Conservation (phyloP, 2,329 filamentous ascomycete species). For the Mariannaea elegans region DNA sequence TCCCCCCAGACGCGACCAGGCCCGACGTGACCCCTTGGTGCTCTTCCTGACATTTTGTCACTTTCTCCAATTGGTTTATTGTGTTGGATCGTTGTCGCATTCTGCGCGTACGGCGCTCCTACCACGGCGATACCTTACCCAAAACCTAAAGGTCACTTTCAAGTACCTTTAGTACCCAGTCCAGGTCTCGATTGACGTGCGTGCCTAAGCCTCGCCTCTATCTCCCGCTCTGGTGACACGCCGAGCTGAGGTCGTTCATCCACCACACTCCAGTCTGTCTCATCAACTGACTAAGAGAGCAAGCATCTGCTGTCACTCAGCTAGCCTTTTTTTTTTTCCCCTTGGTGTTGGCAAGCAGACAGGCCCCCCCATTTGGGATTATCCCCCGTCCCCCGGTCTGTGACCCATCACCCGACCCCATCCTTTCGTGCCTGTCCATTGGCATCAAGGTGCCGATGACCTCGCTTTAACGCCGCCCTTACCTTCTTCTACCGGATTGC, state of each 20-base stretch:
- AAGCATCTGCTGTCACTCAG: conserved; percentile 15
- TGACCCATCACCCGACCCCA: conserved; percentile 44
- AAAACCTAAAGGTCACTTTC: conserved; percentile 30
- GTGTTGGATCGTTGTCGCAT: neutral
- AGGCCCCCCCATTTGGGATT: conserved; percentile 36
- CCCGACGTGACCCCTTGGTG: neutral
- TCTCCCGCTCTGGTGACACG: conserved; percentile 23
- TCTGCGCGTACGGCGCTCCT: conserved; percentile 7
- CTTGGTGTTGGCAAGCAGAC: conserved; percentile 16
- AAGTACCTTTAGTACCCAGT: conserved; percentile 36
- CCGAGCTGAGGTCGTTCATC: conserved; percentile 12
- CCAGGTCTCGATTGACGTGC: conserved; percentile 15
- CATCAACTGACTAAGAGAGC: conserved; percentile 23
- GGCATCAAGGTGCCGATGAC: conserved; percentile 43
- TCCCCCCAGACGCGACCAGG: conserved; percentile 2
- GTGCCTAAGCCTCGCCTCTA: conserved; percentile 20
- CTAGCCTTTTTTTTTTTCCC: neutral
- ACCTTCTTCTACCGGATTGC: conserved; percentile 40
- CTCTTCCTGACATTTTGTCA: neutral
- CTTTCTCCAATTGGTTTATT: conserved; percentile 4
- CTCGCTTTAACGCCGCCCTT: conserved; percentile 36
- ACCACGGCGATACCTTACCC: no score
- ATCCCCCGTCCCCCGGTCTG: conserved; percentile 21
- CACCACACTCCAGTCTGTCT: conserved; percentile 13
- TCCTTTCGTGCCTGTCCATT: conserved; percentile 36